Percentiles rank a stretch among this genome's conserved stretches.
Evolutionary conservation across 768 basidiomycete genomes (phyloP).

Genomic region (Russula foetens): DNA sequence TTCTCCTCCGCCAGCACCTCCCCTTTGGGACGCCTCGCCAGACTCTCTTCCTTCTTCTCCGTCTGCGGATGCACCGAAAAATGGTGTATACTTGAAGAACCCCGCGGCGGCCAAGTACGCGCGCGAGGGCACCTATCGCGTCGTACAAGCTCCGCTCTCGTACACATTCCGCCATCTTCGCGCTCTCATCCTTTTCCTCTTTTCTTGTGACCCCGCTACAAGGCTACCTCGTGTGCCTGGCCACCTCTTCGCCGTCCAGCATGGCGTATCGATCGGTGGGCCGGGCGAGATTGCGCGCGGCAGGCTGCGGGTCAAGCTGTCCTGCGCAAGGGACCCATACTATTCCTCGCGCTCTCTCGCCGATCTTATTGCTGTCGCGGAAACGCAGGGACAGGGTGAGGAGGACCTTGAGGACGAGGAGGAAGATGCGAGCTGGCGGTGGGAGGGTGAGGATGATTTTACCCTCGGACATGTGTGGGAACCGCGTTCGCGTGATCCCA

Average conservation of each 20-base stretch:
- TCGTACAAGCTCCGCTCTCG: slow-evolving; percentile 61
- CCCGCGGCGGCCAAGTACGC: slow-evolving; percentile 1
- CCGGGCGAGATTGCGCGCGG: slow-evolving; percentile 45
- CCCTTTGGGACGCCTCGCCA: slow-evolving; percentile 5
- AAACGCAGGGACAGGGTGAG: slow-evolving; percentile 7
- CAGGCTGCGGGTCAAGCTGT: slow-evolving; percentile 23
- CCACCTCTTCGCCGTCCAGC: slow-evolving; percentile 56
- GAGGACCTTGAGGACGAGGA: slow-evolving; percentile 14
- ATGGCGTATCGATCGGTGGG: slow-evolving; percentile 35
- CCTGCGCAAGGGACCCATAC: slow-evolving; percentile 27
- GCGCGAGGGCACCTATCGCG: slow-evolving; percentile 48
- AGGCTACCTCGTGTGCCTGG: slow-evolving; percentile 21
- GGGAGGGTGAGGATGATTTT: slow-evolving; percentile 65
- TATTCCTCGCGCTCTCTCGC: slow-evolving; percentile 24
- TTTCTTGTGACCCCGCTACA: slow-evolving; percentile 28
- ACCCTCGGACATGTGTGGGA: slow-evolving; percentile 51
- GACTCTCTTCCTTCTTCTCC: slow-evolving; percentile 6
- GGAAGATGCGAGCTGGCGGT: slow-evolving; percentile 46
- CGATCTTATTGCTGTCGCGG: slow-evolving; percentile 19
- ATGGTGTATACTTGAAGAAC: background rate
- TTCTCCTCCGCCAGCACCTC: background rate
- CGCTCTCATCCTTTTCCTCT: slow-evolving; percentile 53
- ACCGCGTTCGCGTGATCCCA: slow-evolving; percentile 32
- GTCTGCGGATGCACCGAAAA: too few species aligned
- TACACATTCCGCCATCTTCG: slow-evolving; percentile 63